These are phyloP conservation scores for Melampsora larici-populina DNA, from an alignment of 1,284 basidiomycete species.

Conservation along the genomic window DNA sequence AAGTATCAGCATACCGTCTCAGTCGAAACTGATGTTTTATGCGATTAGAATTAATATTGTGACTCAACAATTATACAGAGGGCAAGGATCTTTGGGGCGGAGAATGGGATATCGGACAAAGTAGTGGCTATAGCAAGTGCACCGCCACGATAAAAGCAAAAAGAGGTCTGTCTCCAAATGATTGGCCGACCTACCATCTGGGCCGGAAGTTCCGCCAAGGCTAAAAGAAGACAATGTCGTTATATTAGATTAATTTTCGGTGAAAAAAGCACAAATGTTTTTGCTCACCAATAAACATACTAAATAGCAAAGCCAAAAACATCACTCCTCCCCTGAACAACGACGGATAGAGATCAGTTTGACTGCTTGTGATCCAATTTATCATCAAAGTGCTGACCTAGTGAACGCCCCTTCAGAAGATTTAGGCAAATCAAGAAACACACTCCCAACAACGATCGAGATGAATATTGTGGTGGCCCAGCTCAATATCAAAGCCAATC, in stretches of 20 bases:
- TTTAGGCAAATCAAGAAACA: conserved; percentile 49
- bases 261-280: background rate
- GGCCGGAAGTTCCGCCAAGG: background rate
- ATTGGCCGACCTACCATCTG: conserved; percentile 56
- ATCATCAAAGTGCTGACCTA: conserved; percentile 62
- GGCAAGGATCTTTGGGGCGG: conserved; percentile 56
- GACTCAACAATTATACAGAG: conserved; percentile 55
- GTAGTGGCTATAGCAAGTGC: conserved; percentile 67
- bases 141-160: conserved; percentile 74
- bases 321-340: conserved; percentile 69
- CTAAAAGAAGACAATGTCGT: background rate
- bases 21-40: conserved; percentile 62
- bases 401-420: conserved; percentile 50
- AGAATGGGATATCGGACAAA: conserved; percentile 58
- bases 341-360: background rate
- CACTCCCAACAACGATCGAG: conserved; percentile 49
- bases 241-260: background rate
- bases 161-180: conserved; percentile 64
- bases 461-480: conserved; percentile 48
- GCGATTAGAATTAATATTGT: conserved; percentile 51
- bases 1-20: too few relatives aligned
- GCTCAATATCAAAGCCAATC: conserved; percentile 65
- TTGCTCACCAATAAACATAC: conserved; percentile 38
- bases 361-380: conserved; percentile 61
- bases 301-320: conserved; percentile 57